Conservation (phyloP, 352 stramenopile species). For the Globisporangium irregulare region DNA sequence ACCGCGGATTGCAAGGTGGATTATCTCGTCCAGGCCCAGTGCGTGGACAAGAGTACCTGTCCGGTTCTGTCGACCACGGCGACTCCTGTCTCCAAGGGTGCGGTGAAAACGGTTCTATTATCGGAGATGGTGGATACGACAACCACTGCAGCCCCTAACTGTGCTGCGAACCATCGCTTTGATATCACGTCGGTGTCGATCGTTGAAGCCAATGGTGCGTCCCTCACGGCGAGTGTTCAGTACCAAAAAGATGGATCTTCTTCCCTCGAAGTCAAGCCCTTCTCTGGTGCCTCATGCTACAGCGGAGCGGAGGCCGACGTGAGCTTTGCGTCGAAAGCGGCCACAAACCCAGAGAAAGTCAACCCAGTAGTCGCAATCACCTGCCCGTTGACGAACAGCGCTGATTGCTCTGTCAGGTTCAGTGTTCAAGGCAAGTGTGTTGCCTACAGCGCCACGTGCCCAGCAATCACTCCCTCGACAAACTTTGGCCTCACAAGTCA, state of each 20-base stretch:
- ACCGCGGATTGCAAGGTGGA: too few relatives aligned
- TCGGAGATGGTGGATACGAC: too few relatives aligned
- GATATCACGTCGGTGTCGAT: constrained; percentile 1
- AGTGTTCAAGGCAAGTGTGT: neutral
- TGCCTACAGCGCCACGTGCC: too few relatives aligned
- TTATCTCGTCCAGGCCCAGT: too few relatives aligned
- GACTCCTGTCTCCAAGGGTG: too few relatives aligned
- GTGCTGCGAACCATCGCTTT: too few relatives aligned
- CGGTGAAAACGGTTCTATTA: too few relatives aligned
- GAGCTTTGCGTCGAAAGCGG: neutral
- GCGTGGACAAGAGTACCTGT: too few relatives aligned
- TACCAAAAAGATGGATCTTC: neutral
- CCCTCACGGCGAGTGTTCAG: neutral
- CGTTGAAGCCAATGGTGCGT: neutral
- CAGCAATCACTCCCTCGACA: too few relatives aligned
- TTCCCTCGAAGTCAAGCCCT: neutral
- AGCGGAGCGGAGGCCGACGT: neutral
- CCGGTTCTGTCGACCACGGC: too few relatives aligned
- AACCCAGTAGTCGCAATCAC: neutral
- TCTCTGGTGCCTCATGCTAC: neutral
- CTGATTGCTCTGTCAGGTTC: constrained; percentile 5
- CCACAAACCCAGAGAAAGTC: neutral
- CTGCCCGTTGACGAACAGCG: neutral
- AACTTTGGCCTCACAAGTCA: too few relatives aligned
- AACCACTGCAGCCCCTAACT: too few relatives aligned